Conservation (phyloP, 768 basidiomycete genomes). For the Pulveroboletus sp. region DNA sequence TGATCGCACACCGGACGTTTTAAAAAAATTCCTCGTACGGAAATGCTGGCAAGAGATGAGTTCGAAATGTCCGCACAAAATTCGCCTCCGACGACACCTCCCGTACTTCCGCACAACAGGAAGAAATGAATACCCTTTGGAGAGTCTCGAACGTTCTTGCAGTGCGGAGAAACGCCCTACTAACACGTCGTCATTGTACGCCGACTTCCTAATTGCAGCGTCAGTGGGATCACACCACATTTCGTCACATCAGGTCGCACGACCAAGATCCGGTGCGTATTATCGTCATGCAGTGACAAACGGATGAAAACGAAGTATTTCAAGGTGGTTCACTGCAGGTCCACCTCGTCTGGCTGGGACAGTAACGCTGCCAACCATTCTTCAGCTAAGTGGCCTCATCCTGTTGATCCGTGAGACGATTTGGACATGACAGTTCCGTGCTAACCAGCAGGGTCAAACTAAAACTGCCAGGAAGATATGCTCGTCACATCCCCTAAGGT, state of each 20-base stretch:
- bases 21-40: not conserved
- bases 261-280: no score
- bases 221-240: no score
- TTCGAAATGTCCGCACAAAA: slow-evolving; percentile 3
- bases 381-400: no score
- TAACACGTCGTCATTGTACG: no score
- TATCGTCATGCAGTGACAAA: no score
- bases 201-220: not conserved
- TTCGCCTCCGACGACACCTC: slow-evolving; percentile 1
- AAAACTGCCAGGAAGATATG: not conserved
- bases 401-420: no score
- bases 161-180: not conserved
- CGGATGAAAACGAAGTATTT: no score
- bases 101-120: not conserved
- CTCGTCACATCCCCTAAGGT: not conserved
- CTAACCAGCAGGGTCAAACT: not conserved
- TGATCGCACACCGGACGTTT: not conserved
- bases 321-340: no score
- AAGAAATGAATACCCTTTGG: not conserved
- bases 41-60: not conserved
- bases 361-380: no score
- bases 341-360: no score
- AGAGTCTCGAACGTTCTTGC: not conserved
- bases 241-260: no score
- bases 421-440: no score